Conservation (phyloP, 75 land plant species). For the Chamaecyparis obtusa region DNA sequence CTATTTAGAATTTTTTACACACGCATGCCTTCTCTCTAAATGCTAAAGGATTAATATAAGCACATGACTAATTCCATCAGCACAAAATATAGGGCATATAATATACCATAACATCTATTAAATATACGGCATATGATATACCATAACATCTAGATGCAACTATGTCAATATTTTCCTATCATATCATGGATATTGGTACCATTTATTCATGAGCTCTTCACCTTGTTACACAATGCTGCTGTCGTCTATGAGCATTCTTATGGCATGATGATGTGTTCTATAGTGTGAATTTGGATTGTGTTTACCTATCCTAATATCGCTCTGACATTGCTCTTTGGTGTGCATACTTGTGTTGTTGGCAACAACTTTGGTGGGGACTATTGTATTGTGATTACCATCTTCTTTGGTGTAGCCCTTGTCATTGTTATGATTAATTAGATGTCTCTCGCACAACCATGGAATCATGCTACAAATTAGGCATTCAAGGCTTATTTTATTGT, state of each 20-base stretch:
- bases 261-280: background rate
- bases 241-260: background rate
- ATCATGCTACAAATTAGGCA: background rate
- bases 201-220: too few relatives aligned
- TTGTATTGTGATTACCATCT: background rate
- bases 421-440: background rate
- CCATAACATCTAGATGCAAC: background rate
- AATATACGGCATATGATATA: background rate
- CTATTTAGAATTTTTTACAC: background rate
- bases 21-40: background rate
- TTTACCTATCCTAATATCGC: background rate
- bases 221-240: background rate
- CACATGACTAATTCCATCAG: background rate
- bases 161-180: background rate
- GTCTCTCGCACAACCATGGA: background rate
- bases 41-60: background rate
- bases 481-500: background rate
- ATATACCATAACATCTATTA: background rate
- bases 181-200: background rate
- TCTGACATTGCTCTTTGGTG: background rate
- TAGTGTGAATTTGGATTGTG: background rate
- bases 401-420: background rate
- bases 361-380: background rate
- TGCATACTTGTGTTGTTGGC: background rate
- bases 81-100: background rate